Percentiles rank a stretch among this genome's conserved stretches.
These are phyloP conservation scores for Xylariaceae sp. DNA, from an alignment of 2,329 filamentous ascomycete species.

Conservation along the genomic window DNA sequence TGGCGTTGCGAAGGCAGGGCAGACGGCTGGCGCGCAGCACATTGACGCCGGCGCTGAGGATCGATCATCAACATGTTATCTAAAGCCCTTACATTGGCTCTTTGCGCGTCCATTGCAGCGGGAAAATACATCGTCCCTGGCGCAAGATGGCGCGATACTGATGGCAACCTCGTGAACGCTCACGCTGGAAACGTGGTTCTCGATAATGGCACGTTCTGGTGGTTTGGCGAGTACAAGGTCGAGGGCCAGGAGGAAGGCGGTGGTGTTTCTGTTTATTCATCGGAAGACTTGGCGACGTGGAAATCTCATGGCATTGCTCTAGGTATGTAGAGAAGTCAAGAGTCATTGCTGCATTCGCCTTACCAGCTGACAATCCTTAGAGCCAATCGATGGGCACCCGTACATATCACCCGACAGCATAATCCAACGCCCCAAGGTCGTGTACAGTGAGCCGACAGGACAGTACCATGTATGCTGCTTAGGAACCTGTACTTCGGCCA, in stretches of 20 bases:
- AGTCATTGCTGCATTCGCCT: too few species aligned
- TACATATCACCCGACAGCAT: slow-evolving; percentile 52
- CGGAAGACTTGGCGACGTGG: slow-evolving; percentile 58
- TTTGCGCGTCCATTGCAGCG: slow-evolving; percentile 14
- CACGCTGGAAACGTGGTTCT: slow-evolving; percentile 55
- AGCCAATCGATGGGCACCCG: slow-evolving; percentile 48
- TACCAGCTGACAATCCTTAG: slow-evolving; percentile 20
- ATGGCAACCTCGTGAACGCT: slow-evolving; percentile 56
- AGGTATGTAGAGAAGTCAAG: slow-evolving; percentile 29
- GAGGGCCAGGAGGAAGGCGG: slow-evolving; percentile 55
- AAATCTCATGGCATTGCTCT: slow-evolving; percentile 52
- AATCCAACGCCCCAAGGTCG: slow-evolving; percentile 60
- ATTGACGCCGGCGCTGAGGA: too few species aligned
- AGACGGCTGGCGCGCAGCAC: too few species aligned
- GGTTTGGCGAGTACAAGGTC: slow-evolving; percentile 59
- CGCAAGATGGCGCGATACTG: slow-evolving; percentile 55
- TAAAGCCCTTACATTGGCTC: slow-evolving; percentile 3
- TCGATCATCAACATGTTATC: too few species aligned
- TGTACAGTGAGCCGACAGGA: slow-evolving; percentile 48
- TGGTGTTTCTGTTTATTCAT: slow-evolving; percentile 58
- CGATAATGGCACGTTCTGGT: slow-evolving; percentile 53
- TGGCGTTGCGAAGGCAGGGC: too few species aligned
- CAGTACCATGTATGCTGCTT: slow-evolving; percentile 48
- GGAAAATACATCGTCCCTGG: slow-evolving; percentile 59
- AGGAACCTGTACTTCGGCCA: neutral